Evolutionary conservation across 768 basidiomycete genomes (phyloP).

Genomic region (Rhodosporidiobolus sp.): DNA sequence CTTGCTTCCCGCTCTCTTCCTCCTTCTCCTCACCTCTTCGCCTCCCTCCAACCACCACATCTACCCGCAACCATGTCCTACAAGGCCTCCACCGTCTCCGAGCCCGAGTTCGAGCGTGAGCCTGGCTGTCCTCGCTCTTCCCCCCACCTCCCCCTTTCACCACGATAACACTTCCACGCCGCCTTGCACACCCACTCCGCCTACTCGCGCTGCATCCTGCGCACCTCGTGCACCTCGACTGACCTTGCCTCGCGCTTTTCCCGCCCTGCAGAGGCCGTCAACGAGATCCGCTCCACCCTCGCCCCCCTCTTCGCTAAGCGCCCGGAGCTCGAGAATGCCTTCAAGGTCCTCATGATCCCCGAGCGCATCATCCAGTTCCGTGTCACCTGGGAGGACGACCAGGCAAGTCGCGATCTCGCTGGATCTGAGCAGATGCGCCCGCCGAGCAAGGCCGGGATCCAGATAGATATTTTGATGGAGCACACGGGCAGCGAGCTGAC

Average conservation of each 20-base stretch:
- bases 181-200: background rate
- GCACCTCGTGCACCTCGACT: background rate
- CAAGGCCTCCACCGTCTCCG: conserved; percentile 45
- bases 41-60: too few relatives aligned
- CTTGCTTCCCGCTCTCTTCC: conserved; percentile 1
- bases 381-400: conserved; percentile 72
- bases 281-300: conserved; percentile 65
- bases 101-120: conserved; percentile 65
- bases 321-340: conserved; percentile 65
- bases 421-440: background rate
- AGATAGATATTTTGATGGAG: background rate
- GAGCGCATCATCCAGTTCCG: conserved; percentile 58
- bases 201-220: background rate
- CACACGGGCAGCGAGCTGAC: background rate
- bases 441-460: background rate
- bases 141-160: background rate
- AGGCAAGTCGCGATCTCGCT: conserved; percentile 15
- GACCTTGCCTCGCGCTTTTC: background rate
- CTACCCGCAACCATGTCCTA: conserved; percentile 7
- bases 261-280: conserved; percentile 55
- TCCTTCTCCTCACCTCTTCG: background rate
- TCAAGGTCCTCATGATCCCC: conserved; percentile 56
- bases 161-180: too few relatives aligned
- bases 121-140: conserved; percentile 45
- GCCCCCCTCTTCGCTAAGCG: conserved; percentile 63